Evolutionary conservation across 495 filamentous ascomycete species (phyloP).

Genomic region (Hypoxylon trugodes): DNA sequence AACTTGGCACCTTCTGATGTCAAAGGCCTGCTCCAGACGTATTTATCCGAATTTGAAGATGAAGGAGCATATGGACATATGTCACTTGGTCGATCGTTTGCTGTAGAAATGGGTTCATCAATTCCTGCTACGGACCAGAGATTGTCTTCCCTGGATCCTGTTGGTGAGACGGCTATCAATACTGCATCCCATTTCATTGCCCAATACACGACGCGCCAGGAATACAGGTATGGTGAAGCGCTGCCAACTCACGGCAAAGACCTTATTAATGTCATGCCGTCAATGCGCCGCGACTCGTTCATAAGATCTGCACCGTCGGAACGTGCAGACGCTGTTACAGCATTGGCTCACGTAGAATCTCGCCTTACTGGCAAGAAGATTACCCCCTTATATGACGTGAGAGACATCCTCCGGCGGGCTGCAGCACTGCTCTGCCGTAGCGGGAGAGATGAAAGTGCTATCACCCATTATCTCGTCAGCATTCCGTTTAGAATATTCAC

Average conservation of each 20-base stretch:
- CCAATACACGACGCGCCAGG: constrained; percentile 96
- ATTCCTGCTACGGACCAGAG: constrained; percentile 91
- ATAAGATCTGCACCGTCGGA: constrained; percentile 54
- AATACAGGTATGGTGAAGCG: constrained; percentile 82
- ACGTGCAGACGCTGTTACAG: constrained; percentile 63
- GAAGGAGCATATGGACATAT: constrained; percentile 87
- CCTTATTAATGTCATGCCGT: constrained; percentile 65
- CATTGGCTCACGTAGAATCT: constrained; percentile 72
- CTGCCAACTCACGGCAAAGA: constrained; percentile 69
- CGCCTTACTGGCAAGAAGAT: constrained; percentile 69
- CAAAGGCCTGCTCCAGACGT: constrained; percentile 92
- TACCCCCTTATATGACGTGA: constrained; percentile 76
- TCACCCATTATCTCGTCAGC: constrained; percentile 84
- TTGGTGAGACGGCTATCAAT: constrained; percentile 77
- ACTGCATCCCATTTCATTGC: constrained; percentile 94
- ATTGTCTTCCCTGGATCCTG: constrained; percentile 76
- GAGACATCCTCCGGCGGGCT: constrained; percentile 81
- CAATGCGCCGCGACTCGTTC: constrained; percentile 54
- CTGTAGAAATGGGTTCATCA: constrained; percentile 86
- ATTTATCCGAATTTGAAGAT: constrained; percentile 91
- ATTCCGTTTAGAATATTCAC: constrained; percentile 93
- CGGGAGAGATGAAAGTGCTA: constrained; percentile 72
- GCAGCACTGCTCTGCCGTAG: constrained; percentile 84
- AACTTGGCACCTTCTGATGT: constrained; percentile 92
- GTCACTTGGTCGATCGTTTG: constrained; percentile 93